Conservation (phyloP, 768 basidiomycete species). For the Trametes cubensis region DNA sequence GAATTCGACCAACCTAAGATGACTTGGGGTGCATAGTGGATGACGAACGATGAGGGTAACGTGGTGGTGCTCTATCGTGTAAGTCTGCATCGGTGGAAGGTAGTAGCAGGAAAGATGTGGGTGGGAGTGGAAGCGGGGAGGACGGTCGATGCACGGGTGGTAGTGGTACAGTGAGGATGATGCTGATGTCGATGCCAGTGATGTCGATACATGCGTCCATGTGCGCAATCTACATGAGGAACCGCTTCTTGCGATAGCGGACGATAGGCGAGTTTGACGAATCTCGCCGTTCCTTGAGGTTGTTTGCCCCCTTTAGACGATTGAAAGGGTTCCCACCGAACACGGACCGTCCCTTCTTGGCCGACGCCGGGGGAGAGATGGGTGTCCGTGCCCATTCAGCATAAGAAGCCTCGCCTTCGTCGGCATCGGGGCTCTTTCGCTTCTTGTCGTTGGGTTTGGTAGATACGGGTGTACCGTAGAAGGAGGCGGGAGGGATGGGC, state of each 20-base stretch:
- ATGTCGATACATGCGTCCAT: constrained; percentile 2
- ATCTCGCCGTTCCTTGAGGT: constrained; percentile 34
- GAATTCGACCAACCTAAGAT: not conserved
- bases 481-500: constrained; percentile 39
- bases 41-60: not conserved
- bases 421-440: constrained; percentile 43
- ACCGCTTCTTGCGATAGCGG: constrained; percentile 37
- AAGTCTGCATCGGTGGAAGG: too few species aligned
- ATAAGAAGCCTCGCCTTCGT: constrained; percentile 32
- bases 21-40: not conserved
- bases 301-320: constrained; percentile 40
- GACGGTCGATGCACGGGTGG: not conserved
- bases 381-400: constrained; percentile 29
- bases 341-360: constrained; percentile 12
- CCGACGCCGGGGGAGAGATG: constrained; percentile 14
- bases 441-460: constrained; percentile 35
- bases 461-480: constrained; percentile 37
- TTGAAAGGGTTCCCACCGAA: constrained; percentile 39
- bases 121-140: not conserved
- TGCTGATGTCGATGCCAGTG: not conserved
- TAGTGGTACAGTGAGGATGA: not conserved
- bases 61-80: not conserved
- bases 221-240: constrained; percentile 37
- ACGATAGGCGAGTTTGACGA: constrained; percentile 24
- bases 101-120: not conserved